Percentiles rank a stretch among this genome's conserved stretches.
These are phyloP conservation scores for Trichoderma afroharzianum DNA, from an alignment of 2,329 filamentous ascomycete genomes.

Conservation along the genomic window DNA sequence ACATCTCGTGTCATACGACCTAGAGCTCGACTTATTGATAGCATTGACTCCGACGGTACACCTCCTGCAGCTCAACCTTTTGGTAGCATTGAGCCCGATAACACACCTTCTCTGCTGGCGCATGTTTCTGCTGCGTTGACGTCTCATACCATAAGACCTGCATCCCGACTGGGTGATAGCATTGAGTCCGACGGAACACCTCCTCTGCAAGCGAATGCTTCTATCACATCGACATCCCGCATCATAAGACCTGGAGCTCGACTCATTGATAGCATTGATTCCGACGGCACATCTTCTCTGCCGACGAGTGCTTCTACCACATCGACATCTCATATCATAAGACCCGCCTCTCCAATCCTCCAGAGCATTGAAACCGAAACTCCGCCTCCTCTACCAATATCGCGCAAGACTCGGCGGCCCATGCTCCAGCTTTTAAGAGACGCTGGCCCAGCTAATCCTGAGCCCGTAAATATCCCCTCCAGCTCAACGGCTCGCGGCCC, in stretches of 20 bases:
- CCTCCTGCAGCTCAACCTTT: neutral
- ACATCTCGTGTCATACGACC: neutral
- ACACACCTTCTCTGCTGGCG: neutral
- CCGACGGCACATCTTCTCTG: neutral
- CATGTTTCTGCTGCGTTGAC: neutral
- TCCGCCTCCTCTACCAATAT: neutral
- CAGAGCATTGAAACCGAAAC: neutral
- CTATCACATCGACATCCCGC: neutral
- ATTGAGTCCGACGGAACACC: neutral
- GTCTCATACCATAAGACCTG: neutral
- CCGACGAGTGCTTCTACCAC: neutral
- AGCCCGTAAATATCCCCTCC: neutral
- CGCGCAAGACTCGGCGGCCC: neutral
- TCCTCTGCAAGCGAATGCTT: neutral
- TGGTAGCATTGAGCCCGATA: neutral
- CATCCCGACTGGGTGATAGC: neutral
- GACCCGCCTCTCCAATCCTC: neutral
- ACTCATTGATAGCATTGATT: neutral
- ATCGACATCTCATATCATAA: neutral
- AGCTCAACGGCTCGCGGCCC: neutral
- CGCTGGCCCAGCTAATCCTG: neutral
- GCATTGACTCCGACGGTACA: neutral
- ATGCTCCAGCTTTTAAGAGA: neutral
- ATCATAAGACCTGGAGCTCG: neutral
- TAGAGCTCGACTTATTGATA: neutral